Conservation (phyloP, 2,329 filamentous ascomycete genomes). For the Stromatinia cepivora region DNA sequence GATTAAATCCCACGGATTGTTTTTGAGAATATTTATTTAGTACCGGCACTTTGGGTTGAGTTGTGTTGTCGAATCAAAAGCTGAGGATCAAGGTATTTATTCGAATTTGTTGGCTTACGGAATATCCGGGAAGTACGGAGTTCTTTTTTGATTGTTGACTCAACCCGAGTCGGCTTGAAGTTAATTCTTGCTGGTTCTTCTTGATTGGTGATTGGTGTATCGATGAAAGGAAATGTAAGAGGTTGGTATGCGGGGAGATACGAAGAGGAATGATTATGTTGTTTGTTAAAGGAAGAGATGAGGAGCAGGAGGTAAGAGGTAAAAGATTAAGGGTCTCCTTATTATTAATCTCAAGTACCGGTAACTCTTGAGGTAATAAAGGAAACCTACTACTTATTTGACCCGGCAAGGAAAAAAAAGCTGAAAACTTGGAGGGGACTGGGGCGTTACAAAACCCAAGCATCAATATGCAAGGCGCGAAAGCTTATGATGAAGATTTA, state of each 20-base stretch:
- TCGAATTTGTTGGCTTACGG: too few species aligned
- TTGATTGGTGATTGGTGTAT: neutral
- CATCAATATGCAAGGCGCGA: neutral
- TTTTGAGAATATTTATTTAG: neutral
- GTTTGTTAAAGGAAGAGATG: neutral
- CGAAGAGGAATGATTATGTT: neutral
- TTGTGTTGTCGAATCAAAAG: too few species aligned
- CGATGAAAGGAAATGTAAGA: slow-evolving; percentile 13
- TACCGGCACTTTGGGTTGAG: neutral
- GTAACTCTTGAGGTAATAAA: neutral
- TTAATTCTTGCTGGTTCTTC: neutral
- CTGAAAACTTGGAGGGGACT: neutral
- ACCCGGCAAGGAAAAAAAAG: neutral
- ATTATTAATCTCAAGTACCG: neutral
- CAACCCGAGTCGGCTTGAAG: neutral
- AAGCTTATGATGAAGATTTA: neutral
- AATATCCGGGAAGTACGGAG: too few species aligned
- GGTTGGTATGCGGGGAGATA: slow-evolving; percentile 10
- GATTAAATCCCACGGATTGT: neutral
- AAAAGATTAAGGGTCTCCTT: neutral
- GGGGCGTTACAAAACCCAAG: neutral
- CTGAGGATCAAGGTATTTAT: too few species aligned
- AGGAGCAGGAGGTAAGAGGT: neutral
- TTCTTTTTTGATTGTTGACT: neutral
- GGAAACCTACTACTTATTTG: neutral